Evolutionary conservation across 73 alveolate genomes (phyloP), one percentile per base, ranked within the genome.

Genomic region (Uronychia setigera): DNA sequence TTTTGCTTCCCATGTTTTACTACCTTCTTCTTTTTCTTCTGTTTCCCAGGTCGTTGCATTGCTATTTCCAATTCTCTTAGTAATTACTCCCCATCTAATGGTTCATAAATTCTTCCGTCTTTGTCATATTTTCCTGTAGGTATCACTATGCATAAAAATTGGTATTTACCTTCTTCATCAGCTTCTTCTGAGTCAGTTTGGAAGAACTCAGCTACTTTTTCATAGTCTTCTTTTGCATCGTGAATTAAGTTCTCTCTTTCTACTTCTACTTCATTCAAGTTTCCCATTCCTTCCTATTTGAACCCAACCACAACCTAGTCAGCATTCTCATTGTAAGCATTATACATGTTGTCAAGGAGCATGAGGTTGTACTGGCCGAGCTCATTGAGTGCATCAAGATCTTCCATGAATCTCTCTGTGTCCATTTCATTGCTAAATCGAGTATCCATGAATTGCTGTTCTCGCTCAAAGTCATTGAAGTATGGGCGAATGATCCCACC

Each of bases 271-370:
- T 80, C 27, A 34, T 58, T 28, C 32, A 80, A 28, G 57, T 80
- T 74, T 28, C 28, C 59, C 29, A 80, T 80, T 32, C 46, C 79
- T 30, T 34, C 46, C 33, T 31, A 0, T n/a, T 80, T 80, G 1
- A 60, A 60, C 30, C 77, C 60, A 25, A 1, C 31, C 1, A 57
- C 58, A 5, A 80, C 46, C 31, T 35, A 31, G 60, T 80, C 87
- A 28, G 87, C 87, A 33, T 58, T 58, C 0, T 80, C 80, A 28
- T 80, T 57, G 31, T 80, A 80, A 25, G 87, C 87, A 57, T 33
- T 58, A 31, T 80, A 80, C 87, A 80, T 80, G 25, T 58, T 80
- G 59, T 80, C 87, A 11, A 80, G 32, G 27, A 80, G 87, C 78
- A 80, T 35, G n/a, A 27, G 9, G 59, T 80, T 80, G 31, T 31